Conservation (phyloP, 352 stramenopile genomes). For the Phytophthora colocasiae region DNA sequence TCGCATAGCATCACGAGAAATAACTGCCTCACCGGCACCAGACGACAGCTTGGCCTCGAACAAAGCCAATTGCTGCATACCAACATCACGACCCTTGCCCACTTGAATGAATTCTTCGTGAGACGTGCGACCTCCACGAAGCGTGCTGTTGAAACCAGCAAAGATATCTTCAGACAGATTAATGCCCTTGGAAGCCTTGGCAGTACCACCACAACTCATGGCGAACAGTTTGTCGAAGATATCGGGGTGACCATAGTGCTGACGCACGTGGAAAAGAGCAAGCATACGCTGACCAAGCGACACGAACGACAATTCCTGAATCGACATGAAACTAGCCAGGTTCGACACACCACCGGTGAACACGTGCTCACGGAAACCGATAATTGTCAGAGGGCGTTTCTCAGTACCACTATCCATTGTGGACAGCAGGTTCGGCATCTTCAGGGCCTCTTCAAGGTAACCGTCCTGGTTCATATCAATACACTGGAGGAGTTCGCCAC, state of each 20-base stretch:
- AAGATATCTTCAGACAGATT: constrained; percentile 93
- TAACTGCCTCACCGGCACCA: constrained; percentile 97
- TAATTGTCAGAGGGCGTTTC: constrained; percentile 82
- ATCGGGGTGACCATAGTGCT: constrained; percentile 90
- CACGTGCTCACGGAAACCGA: constrained; percentile 87
- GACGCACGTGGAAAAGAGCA: constrained; percentile 73
- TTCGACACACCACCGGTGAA: constrained; percentile 88
- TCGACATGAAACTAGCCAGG: constrained; percentile 88
- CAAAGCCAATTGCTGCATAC: constrained; percentile 98
- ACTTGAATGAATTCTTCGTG: constrained; percentile 90
- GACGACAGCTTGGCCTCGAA: constrained; percentile 98
- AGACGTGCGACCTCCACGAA: constrained; percentile 75
- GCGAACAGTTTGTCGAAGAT: constrained; percentile 91
- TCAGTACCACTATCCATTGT: constrained; percentile 77
- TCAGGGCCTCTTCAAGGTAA: constrained; percentile 81
- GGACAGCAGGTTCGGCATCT: constrained; percentile 85
- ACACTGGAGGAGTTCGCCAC: constrained; percentile 83
- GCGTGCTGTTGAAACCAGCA: constrained; percentile 84
- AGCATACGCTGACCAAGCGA: constrained; percentile 87
- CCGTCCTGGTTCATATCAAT: constrained; percentile 92
- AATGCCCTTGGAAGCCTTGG: constrained; percentile 85
- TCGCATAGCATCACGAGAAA: constrained; percentile 96
- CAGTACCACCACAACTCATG: constrained; percentile 81
- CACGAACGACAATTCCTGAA: constrained; percentile 87
- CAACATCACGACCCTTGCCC: constrained; percentile 98